Evolutionary conservation across 83 land plant genomes (phyloP).

Genomic region (Picea mariana): DNA sequence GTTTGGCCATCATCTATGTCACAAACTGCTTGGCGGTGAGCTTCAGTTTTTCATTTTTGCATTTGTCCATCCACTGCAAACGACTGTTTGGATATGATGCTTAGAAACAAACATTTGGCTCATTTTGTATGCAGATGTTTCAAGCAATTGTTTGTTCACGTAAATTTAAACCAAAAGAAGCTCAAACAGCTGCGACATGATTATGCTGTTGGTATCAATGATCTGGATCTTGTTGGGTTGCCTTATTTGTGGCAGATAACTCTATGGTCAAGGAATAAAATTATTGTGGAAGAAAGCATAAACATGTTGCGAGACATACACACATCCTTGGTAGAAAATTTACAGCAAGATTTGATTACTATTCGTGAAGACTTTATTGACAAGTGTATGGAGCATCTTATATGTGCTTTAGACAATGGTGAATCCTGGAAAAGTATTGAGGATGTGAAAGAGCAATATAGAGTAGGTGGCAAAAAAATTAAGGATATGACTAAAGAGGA

Average conservation of each 20-base stretch:
- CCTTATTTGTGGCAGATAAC: constrained; percentile 33
- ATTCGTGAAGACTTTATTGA: constrained; percentile 35
- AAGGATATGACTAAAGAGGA: not conserved
- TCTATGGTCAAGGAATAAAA: constrained; percentile 19
- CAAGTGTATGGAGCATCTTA: constrained; percentile 21
- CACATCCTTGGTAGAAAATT: constrained; percentile 25
- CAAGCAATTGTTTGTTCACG: constrained; percentile 27
- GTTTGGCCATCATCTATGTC: constrained; percentile 26
- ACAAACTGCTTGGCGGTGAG: constrained; percentile 36
- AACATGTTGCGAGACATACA: constrained; percentile 26
- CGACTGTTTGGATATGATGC: not conserved
- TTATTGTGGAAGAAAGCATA: constrained; percentile 30
- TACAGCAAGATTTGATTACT: constrained; percentile 16
- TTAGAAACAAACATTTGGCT: not conserved
- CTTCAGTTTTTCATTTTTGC: no score
- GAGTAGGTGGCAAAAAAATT: not conserved
- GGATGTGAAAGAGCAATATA: not conserved
- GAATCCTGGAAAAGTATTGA: not conserved
- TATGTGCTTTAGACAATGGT: constrained; percentile 20
- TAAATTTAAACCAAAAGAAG: constrained; percentile 27
- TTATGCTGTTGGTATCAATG: constrained; percentile 21
- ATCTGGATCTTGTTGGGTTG: constrained; percentile 37
- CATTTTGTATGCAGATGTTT: constrained; percentile 23
- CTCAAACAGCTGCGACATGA: constrained; percentile 17
- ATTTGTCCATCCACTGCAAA: not conserved